These are phyloP conservation scores for Plenodomus biglobosus DNA, from an alignment of 2,329 filamentous ascomycete genomes.

Conservation along the genomic window DNA sequence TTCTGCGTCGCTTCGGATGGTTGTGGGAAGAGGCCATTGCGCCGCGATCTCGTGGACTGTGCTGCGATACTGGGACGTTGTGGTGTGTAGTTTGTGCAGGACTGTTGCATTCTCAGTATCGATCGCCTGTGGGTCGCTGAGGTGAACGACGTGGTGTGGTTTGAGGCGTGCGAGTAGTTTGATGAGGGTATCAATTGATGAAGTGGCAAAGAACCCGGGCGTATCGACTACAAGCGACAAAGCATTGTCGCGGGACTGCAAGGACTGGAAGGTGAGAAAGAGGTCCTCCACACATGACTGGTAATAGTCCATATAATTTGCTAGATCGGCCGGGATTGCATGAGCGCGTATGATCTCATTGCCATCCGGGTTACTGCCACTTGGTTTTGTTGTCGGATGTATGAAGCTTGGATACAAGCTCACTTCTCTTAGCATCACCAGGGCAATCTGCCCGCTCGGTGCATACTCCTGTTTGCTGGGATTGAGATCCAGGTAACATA, in stretches of 20 bases:
- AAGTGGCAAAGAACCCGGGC: constrained; percentile 71
- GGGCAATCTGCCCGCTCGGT: constrained; percentile 68
- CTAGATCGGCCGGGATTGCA: constrained; percentile 65
- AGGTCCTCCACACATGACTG: constrained; percentile 65
- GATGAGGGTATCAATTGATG: constrained; percentile 65
- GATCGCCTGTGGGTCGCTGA: constrained; percentile 48
- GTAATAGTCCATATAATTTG: constrained; percentile 68
- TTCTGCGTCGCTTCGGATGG: constrained; percentile 64
- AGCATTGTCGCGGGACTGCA: constrained; percentile 46
- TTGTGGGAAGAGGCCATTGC: constrained; percentile 39
- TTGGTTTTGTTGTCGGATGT: constrained; percentile 49
- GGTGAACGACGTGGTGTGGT: constrained; percentile 66
- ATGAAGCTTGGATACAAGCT: constrained; percentile 70
- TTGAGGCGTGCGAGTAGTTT: constrained; percentile 57
- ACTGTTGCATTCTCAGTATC: constrained; percentile 62
- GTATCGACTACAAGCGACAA: constrained; percentile 71
- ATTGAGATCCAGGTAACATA: constrained; percentile 73
- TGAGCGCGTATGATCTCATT: constrained; percentile 62
- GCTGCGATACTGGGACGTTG: constrained; percentile 39
- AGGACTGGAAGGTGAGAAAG: constrained; percentile 57
- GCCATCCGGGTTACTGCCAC: constrained; percentile 22
- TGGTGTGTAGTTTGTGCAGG: constrained; percentile 54
- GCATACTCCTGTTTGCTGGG: constrained; percentile 76
- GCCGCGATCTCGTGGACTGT: constrained; percentile 60
- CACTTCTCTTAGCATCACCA: constrained; percentile 61